Conservation (phyloP, 768 basidiomycete species). For the Trametes maxima region DNA sequence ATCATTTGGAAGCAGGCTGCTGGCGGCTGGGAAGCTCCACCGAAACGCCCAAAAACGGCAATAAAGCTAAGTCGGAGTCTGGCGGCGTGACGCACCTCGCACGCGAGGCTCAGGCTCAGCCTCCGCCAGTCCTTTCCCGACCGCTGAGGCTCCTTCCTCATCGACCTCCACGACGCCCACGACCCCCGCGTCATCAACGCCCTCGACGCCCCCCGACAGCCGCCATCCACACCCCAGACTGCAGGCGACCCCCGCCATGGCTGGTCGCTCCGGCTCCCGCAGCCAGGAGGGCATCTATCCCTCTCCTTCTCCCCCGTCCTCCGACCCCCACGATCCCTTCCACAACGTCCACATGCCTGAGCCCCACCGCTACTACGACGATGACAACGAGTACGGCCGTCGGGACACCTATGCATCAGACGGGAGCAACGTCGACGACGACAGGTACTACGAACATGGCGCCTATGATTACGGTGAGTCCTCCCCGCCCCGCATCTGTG, state of each 20-base stretch:
- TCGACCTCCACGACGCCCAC: constrained; percentile 9
- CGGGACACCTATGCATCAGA: constrained; percentile 70
- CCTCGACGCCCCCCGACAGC: background rate
- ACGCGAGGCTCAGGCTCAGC: constrained; percentile 11
- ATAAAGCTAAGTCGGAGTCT: constrained; percentile 12
- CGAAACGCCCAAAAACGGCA: constrained; percentile 12
- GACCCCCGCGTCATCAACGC: constrained; percentile 4
- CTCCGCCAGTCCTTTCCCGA: constrained; percentile 5
- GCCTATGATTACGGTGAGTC: constrained; percentile 66
- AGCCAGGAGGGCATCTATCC: constrained; percentile 67
- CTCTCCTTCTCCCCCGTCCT: constrained; percentile 60
- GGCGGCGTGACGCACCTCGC: constrained; percentile 12
- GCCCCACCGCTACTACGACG: constrained; percentile 60
- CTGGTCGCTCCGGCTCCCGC: constrained; percentile 55
- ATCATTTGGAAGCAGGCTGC: background rate
- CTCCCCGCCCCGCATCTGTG: background rate
- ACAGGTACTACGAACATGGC: constrained; percentile 66
- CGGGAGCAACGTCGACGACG: constrained; percentile 56
- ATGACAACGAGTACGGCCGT: constrained; percentile 64
- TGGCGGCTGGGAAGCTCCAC: constrained; percentile 15
- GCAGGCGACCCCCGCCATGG: constrained; percentile 40
- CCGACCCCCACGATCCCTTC: constrained; percentile 72
- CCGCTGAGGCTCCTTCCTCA: constrained; percentile 15
- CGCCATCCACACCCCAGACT: constrained; percentile 16
- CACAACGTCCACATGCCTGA: constrained; percentile 40